These are phyloP conservation scores for Flaveria ramosissima DNA, from an alignment of 129 eudicot species.

Conservation along the genomic window DNA sequence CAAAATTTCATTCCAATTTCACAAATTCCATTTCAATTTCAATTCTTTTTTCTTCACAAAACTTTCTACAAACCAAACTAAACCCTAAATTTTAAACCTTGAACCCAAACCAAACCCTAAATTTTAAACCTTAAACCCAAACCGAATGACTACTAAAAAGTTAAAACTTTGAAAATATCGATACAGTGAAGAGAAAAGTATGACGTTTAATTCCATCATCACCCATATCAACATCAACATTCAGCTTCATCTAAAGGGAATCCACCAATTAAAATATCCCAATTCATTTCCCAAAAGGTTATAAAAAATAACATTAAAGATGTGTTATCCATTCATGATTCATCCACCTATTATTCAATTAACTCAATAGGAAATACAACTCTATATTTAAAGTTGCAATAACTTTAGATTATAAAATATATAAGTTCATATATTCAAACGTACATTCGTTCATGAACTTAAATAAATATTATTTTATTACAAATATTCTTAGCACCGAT, in stretches of 20 bases:
- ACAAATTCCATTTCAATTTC: too few relatives aligned
- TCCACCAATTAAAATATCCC: conserved; percentile 16
- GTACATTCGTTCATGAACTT: neutral
- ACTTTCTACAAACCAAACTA: too few relatives aligned
- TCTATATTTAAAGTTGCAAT: neutral
- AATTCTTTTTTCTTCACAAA: too few relatives aligned
- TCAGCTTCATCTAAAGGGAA: neutral
- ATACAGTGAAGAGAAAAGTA: neutral
- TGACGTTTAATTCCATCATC: neutral
- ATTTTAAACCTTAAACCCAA: too few relatives aligned
- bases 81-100: too few relatives aligned
- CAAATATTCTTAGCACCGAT: neutral
- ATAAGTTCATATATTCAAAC: neutral
- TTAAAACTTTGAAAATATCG: neutral
- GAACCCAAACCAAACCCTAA: too few relatives aligned
- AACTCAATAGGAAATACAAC: neutral
- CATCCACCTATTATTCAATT: neutral
- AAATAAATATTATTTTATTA: neutral
- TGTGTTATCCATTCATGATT: conserved; percentile 10
- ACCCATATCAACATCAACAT: neutral
- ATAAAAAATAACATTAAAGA: neutral
- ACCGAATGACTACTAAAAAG: too few relatives aligned
- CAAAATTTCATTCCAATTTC: too few relatives aligned
- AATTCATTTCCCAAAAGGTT: neutral
- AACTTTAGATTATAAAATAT: neutral